Percentiles rank a stretch among this genome's conserved stretches.
These are phyloP conservation scores for Phytophthora pisi DNA, from an alignment of 352 stramenopile species.

Conservation along the genomic window DNA sequence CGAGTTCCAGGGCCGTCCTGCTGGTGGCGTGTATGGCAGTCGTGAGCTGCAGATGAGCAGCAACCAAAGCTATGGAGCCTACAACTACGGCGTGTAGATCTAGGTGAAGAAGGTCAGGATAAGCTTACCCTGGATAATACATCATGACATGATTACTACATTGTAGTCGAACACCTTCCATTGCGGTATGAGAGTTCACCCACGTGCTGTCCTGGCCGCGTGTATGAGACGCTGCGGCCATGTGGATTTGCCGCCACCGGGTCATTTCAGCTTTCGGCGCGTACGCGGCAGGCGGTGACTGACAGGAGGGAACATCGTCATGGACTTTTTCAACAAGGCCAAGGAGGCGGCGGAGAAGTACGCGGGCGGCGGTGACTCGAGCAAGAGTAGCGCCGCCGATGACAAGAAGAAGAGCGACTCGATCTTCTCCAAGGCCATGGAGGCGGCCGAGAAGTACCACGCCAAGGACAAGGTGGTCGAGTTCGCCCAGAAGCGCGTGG, in stretches of 20 bases:
- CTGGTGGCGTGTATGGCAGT: not conserved
- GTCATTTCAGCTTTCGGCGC: constrained; percentile 22
- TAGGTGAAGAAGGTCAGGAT: not conserved
- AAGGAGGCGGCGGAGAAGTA: constrained; percentile 30
- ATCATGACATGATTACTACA: too few relatives aligned
- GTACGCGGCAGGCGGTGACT: not conserved
- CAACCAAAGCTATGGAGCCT: not conserved
- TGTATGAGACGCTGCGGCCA: constrained; percentile 12
- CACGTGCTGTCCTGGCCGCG: constrained; percentile 23
- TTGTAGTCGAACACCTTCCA: not conserved
- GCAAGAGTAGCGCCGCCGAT: constrained; percentile 5
- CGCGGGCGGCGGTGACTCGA: constrained; percentile 16
- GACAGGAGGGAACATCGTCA: not conserved
- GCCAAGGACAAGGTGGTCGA: constrained; percentile 34
- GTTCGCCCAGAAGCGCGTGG: constrained; percentile 31
- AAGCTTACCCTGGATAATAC: not conserved
- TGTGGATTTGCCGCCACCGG: constrained; percentile 10
- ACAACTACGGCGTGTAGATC: not conserved
- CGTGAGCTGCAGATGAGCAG: not conserved
- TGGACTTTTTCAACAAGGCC: constrained; percentile 39
- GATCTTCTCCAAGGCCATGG: constrained; percentile 28
- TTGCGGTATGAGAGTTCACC: constrained; percentile 13
- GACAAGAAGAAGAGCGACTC: constrained; percentile 26
- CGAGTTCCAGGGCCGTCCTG: not conserved
- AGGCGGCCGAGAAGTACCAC: constrained; percentile 32